A percentile compares a stretch with the other conserved stretches of the same genome.
Conservation (phyloP, 768 basidiomycete species). For the Tylopilus vinaceipallidus region DNA sequence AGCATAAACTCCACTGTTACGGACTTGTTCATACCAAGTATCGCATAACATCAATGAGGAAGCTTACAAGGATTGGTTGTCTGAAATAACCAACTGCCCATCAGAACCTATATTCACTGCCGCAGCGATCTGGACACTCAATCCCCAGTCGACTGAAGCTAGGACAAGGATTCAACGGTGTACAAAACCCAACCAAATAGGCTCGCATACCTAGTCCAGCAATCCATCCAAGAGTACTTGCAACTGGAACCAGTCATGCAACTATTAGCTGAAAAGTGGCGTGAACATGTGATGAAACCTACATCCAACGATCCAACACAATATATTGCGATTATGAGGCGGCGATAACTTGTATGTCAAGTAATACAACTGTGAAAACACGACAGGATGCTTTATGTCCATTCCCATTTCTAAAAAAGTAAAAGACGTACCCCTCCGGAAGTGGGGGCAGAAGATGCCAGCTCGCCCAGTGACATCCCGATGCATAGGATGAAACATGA, state of each 20-base stretch:
- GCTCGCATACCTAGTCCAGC: conserved; percentile 30
- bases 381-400: neutral
- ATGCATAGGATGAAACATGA: conserved; percentile 35
- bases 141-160: conserved; percentile 63
- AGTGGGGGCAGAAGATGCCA: conserved; percentile 38
- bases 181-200: neutral
- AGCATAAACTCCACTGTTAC: conserved; percentile 56
- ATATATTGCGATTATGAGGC: conserved; percentile 50
- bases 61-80: conserved; percentile 44
- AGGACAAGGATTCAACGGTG: no score
- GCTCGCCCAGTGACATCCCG: conserved; percentile 38
- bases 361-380: conserved; percentile 55
- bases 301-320: conserved; percentile 71
- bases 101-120: conserved; percentile 54
- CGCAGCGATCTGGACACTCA: conserved; percentile 60
- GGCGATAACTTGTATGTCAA: conserved; percentile 60
- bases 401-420: neutral
- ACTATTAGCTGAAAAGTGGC: neutral
- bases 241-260: conserved; percentile 25
- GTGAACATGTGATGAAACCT: conserved; percentile 15
- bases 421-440: conserved; percentile 34
- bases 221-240: conserved; percentile 52
- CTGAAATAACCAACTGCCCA: conserved; percentile 34
- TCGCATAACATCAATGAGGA: conserved; percentile 27
- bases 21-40: conserved; percentile 37